Conservation (phyloP, 305 asterid species). For the Solanum chacoense region DNA sequence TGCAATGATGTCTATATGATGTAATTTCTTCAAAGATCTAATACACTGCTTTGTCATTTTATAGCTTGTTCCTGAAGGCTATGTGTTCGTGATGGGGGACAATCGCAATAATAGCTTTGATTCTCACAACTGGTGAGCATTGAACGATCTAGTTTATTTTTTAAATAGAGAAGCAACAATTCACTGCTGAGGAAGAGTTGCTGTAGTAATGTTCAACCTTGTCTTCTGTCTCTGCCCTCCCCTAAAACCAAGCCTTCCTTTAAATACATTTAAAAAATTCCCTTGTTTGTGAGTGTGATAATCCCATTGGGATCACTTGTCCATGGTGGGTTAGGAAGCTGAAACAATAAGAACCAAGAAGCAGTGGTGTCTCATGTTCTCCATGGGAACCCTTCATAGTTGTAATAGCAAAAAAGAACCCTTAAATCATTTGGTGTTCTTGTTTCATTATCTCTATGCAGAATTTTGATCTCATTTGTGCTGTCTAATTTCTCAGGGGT, state of each 20-base stretch:
- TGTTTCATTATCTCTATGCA: not conserved
- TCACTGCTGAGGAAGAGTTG: not conserved
- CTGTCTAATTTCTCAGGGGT: constrained; percentile 48
- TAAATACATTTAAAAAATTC: not conserved
- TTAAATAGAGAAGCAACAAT: not conserved
- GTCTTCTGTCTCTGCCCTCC: not conserved
- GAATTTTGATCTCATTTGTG: not conserved
- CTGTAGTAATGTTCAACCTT: not conserved
- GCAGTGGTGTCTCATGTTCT: not conserved
- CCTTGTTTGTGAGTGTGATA: not conserved
- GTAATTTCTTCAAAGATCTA: not conserved
- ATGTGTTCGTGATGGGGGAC: constrained; percentile 91
- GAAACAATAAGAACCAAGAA: not conserved
- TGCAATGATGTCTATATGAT: not conserved
- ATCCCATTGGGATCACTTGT: not conserved
- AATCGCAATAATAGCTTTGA: constrained; percentile 89
- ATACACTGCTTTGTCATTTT: not conserved
- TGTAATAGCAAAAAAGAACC: not conserved
- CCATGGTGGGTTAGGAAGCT: not conserved
- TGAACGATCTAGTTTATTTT: not conserved
- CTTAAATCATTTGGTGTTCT: not conserved
- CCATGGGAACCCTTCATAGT: not conserved
- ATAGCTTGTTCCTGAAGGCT: constrained; percentile 87
- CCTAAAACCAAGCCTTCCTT: not conserved
- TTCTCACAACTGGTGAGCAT: constrained; percentile 73